A percentile compares a stretch with the other conserved stretches of the same genome.
Evolutionary conservation across 148 eudicot genomes (phyloP).

Genomic region (Persicaria tinctoria): DNA sequence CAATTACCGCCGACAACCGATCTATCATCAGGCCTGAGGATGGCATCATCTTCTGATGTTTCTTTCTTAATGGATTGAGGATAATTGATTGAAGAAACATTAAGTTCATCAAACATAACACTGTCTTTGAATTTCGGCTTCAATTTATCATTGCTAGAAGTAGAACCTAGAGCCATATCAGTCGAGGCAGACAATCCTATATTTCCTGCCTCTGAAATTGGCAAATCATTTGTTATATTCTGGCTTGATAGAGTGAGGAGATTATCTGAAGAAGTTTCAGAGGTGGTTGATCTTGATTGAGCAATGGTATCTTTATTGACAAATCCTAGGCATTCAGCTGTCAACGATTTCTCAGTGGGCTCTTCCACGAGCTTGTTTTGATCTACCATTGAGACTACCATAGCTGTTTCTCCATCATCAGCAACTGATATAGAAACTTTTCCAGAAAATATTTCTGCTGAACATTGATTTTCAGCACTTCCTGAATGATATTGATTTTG

Average conservation of each 20-base stretch:
- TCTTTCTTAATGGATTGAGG: conserved; percentile 18
- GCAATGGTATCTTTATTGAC: conserved; percentile 18
- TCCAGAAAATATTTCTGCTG: conserved; percentile 43
- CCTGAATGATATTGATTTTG: conserved; percentile 24
- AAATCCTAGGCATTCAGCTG: conserved; percentile 17
- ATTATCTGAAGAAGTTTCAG: conserved; percentile 22
- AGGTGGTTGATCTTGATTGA: conserved; percentile 17
- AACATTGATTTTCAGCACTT: conserved; percentile 21
- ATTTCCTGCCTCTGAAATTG: conserved; percentile 20
- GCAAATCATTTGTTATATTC: conserved; percentile 16
- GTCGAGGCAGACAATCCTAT: conserved; percentile 15
- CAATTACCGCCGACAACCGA: conserved; percentile 31
- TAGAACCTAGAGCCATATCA: conserved; percentile 15
- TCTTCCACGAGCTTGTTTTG: conserved; percentile 27
- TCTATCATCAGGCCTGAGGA: conserved; percentile 26
- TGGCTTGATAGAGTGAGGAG: conserved; percentile 20
- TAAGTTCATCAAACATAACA: conserved; percentile 4
- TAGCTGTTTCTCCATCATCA: conserved; percentile 96
- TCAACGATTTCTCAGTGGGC: conserved; percentile 20
- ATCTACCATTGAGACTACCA: conserved; percentile 72
- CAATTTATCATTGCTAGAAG: conserved; percentile 15
- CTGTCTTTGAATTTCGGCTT: conserved; percentile 17
- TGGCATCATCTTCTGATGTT: conserved; percentile 29
- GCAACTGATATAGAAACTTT: conserved; percentile 78
- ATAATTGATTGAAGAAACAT: conserved; percentile 20